Evolutionary conservation across 2,329 filamentous ascomycete species (phyloP), one percentile per base, ranked within the genome.

Genomic region (Colletotrichum siamense): DNA sequence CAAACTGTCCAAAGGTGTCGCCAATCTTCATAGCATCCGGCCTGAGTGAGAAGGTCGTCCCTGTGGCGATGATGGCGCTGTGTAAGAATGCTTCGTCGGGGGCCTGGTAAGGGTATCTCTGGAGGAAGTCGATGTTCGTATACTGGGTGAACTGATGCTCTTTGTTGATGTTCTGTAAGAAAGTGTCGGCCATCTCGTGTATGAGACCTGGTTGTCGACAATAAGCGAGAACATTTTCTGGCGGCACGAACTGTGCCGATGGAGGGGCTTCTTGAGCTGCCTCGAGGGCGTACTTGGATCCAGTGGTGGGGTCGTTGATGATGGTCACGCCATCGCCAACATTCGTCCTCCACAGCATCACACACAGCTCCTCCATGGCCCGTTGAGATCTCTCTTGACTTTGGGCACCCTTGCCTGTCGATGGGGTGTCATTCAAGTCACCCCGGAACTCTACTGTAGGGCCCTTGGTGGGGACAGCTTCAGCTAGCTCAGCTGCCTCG

Each of bases 281-380:
- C 4, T 78, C 73, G 15, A 78, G 63, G 10, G 55, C 24, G 52
- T 77, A 77, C 8, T 44, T 68, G 16, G 77, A 73, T 24, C 73
- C 76, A 6, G 64, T 74, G n/a, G 61, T 26, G 26, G 71, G 61
- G 16, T 78, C 77, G 24, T 73, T 64, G 55, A 78, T 77, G 57
- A 78, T 78, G 28, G 77, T 78, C 8, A 77, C 77, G 12, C 77
- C 76, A 32, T 78, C 77, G 57, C 77, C 77, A 13, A 78, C 77
- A 24, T 78, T 78, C 0, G 76, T 78, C 32, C 77, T 59, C 77
- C 77, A 78, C 24, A 78, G 59, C 77, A 78, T 78, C 32, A 78
- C 77, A 22, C 77, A 77, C 6, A 78, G 26, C 67, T 78, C 77
- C 30, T 78, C 77, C 76, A 78, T 78, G 22, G 77, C 77, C 28